Base-by-base conservation (phyloP, 192 early-diverging fungal genomes). In the Coemansia sp. region DNA sequence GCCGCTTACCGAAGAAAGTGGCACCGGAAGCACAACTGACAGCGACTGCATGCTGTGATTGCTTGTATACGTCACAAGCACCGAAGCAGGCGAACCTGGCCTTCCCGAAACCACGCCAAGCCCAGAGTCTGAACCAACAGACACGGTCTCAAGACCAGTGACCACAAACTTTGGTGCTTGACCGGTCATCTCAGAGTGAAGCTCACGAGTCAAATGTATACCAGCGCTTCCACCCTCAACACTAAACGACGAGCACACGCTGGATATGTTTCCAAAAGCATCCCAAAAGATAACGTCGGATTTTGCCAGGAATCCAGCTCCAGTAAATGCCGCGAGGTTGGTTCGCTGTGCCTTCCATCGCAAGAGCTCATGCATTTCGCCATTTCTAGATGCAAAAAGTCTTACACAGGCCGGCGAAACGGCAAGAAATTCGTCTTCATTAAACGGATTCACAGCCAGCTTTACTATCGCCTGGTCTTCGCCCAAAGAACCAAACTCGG, bases 391-490 rank as follows among this genome's bases (percentile, higher is more conserved):
- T 14, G 75, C 68, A 64, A 83, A 77, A 12, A 83, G 75, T 4
- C 80, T 64, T 38, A 74, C 80, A n/a, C 65, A 38, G 17, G 42
- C 33, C 11, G 71, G 60, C 3, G 74, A 77, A 3, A 83, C 71
- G 8, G 72, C 80, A 29, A 83, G 60, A 42, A 83, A 77, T 75
- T 83, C 80, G 54, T 83, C 80, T 5, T 77, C 70, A 34, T 82
- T 82, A 48, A 56, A 68, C 17, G 73, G 79, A 48, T 75, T 82
- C 14, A 72, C 36, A 40, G 58, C 67, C 25, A 82, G 67, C 31
- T 55, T 17, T 11, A 34, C 45, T 22, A 71, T 66, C 52, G 70
- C 69, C 5, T 56, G 40, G 11, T 66, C 79, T 18, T 63, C 70
- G 14, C 64, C 73, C 14, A 76, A 61, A 20, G 67, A 63, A 3